Conservation (phyloP, 2,329 filamentous ascomycete genomes). For the Aspergillus terreus region DNA sequence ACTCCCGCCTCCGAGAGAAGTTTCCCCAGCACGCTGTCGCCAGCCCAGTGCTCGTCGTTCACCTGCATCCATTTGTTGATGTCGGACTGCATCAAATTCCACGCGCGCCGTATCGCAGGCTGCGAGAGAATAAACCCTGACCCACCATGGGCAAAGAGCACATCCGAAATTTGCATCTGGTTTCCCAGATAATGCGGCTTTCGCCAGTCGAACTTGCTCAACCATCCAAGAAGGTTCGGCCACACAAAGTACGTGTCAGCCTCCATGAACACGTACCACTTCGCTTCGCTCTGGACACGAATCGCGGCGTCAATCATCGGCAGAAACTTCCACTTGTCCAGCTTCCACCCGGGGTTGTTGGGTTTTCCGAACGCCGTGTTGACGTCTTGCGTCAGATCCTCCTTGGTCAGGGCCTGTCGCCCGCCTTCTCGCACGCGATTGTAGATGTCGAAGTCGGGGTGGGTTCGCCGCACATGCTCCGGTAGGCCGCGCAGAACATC, state of each 20-base stretch:
- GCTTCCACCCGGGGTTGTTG: slow-evolving; percentile 47
- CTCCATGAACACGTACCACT: slow-evolving; percentile 58
- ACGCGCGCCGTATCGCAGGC: slow-evolving; percentile 40
- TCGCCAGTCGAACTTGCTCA: slow-evolving; percentile 44
- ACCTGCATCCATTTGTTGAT: slow-evolving; percentile 41
- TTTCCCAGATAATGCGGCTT: slow-evolving; percentile 52
- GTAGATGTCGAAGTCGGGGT: slow-evolving; percentile 50
- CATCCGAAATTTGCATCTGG: slow-evolving; percentile 47
- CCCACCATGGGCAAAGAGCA: slow-evolving; percentile 50
- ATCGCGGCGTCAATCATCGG: slow-evolving; percentile 50
- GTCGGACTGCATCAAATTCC: slow-evolving; percentile 34
- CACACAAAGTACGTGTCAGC: slow-evolving; percentile 56
- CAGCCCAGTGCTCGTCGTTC: slow-evolving; percentile 43
- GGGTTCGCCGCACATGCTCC: slow-evolving; percentile 28
- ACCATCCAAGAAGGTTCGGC: slow-evolving; percentile 50
- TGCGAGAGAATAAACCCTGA: slow-evolving; percentile 50
- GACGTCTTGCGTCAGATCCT: slow-evolving; percentile 25
- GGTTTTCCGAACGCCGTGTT: slow-evolving; percentile 32
- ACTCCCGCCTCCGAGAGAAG: slow-evolving; percentile 42
- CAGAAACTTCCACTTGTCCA: slow-evolving; percentile 57
- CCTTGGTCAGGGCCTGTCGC: slow-evolving; percentile 33
- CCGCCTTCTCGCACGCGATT: slow-evolving; percentile 42
- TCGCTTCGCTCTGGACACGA: slow-evolving; percentile 41
- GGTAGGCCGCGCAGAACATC: slow-evolving; percentile 49
- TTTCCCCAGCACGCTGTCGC: slow-evolving; percentile 47